Conservation (phyloP, 345 rosid genomes). For the Arabidopsis suecica region DNA sequence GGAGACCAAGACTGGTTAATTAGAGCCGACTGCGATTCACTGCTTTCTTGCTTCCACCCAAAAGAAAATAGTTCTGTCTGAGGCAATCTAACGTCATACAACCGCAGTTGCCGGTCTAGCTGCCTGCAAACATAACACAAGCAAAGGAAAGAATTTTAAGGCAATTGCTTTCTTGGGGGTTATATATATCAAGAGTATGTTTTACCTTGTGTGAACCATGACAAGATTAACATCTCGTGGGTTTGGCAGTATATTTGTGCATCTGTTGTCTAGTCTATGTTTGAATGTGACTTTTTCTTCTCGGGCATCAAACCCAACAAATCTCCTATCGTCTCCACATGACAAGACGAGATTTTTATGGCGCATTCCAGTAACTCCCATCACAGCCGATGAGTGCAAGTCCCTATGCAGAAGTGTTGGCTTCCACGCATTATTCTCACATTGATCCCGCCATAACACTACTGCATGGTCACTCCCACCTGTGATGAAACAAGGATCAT, state of each 20-base stretch:
- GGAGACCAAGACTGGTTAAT: conserved; percentile 49
- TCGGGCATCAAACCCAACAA: conserved; percentile 43
- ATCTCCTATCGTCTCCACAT: conserved; percentile 49
- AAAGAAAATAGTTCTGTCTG: conserved; percentile 45
- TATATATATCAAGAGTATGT: conserved; percentile 10
- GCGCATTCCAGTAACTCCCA: conserved; percentile 48
- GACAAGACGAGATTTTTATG: conserved; percentile 45
- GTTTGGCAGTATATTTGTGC: conserved; percentile 45
- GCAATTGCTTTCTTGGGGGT: conserved; percentile 1
- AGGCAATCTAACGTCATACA: conserved; percentile 47
- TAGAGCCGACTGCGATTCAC: conserved; percentile 45
- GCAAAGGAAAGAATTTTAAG: not conserved
- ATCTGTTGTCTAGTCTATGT: conserved; percentile 45
- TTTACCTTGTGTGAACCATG: conserved; percentile 48
- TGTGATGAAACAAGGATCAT: conserved; percentile 48
- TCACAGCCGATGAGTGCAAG: conserved; percentile 45
- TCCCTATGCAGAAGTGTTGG: conserved; percentile 38
- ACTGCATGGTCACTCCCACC: conserved; percentile 50
- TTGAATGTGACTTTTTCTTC: conserved; percentile 38
- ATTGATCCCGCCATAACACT: conserved; percentile 42
- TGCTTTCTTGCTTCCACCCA: conserved; percentile 51
- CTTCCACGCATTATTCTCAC: conserved; percentile 33
- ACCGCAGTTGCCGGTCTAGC: conserved; percentile 44
- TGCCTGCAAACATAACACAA: conserved; percentile 38
- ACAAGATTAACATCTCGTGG: conserved; percentile 44